phyloP scores from a whole-genome alignment of 148 eudicot species.

The Chenopodium suecicum region DNA sequence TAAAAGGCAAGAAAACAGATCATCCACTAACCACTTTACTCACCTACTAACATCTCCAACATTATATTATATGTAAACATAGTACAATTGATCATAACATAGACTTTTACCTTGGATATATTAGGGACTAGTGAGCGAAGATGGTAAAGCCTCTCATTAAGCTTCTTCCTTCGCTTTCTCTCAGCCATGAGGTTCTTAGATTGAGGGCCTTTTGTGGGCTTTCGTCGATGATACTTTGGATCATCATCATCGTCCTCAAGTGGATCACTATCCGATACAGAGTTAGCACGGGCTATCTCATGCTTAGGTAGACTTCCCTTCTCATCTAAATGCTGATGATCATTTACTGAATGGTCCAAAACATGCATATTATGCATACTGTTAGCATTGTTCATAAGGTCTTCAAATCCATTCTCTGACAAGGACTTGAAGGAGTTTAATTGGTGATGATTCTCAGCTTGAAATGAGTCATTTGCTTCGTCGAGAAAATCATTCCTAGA shows the following conservation, averaged over 20 bases:
- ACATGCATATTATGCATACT: conserved; percentile 21
- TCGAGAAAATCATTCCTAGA: conserved; percentile 32
- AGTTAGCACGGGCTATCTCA: conserved; percentile 47
- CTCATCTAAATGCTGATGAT: conserved; percentile 41
- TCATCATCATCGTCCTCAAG: conserved; percentile 90
- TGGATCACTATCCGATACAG: conserved; percentile 68
- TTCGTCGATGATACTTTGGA: conserved; percentile 58
- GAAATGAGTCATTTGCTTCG: conserved; percentile 29
- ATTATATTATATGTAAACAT: neutral
- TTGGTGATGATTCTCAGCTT: conserved; percentile 19
- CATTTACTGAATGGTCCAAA: conserved; percentile 32
- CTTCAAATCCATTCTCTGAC: conserved; percentile 37
- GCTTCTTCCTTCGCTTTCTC: conserved; percentile 86
- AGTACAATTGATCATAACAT: neutral
- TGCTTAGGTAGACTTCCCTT: conserved; percentile 38
- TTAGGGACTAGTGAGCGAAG: conserved; percentile 86
- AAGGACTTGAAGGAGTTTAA: conserved; percentile 19
- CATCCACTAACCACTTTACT: neutral
- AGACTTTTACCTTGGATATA: conserved; percentile 67
- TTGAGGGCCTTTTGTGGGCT: conserved; percentile 60
- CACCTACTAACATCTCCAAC: neutral
- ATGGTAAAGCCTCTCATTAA: conserved; percentile 76
- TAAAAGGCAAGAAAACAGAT: too few species aligned
- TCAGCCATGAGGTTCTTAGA: conserved; percentile 91
- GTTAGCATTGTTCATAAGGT: conserved; percentile 31